phyloP scores from a whole-genome alignment of 2,329 filamentous ascomycete genomes.

The Teratosphaeria epicoccoides region DNA sequence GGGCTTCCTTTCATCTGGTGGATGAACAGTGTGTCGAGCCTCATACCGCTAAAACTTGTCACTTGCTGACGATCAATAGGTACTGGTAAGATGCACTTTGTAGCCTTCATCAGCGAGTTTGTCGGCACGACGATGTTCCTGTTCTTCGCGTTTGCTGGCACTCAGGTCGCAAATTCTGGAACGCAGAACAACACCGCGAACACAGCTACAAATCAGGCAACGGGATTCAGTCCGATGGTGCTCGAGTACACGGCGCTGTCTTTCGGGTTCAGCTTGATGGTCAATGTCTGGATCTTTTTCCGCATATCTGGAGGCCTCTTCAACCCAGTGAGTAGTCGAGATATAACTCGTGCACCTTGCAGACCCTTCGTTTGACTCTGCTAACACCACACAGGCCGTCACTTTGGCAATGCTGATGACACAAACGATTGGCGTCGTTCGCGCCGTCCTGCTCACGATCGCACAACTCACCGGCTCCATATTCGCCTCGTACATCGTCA shows the following conservation, averaged over 20 bases:
- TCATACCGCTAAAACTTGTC: too few relatives aligned
- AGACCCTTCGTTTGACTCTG: not conserved
- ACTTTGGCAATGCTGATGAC: constrained; percentile 22
- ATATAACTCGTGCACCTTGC: not conserved
- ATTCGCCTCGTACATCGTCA: constrained; percentile 21
- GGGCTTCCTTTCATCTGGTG: constrained; percentile 22
- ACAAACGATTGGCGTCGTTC: constrained; percentile 14
- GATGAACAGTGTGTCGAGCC: constrained; percentile 17
- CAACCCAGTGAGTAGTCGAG: constrained; percentile 16
- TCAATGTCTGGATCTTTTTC: constrained; percentile 24
- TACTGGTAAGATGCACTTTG: constrained; percentile 10
- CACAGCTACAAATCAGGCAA: constrained; percentile 18
- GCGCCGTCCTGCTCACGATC: constrained; percentile 19
- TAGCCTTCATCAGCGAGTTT: constrained; percentile 22
- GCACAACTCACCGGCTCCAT: constrained; percentile 23
- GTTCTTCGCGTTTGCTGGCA: constrained; percentile 24
- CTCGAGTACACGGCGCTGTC: constrained; percentile 20
- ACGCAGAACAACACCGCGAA: constrained; percentile 10
- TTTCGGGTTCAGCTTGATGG: constrained; percentile 24
- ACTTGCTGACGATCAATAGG: not conserved
- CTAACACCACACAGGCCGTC: constrained; percentile 11
- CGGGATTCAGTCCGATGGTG: constrained; percentile 22
- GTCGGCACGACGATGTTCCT: constrained; percentile 28
- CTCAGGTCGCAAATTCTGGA: constrained; percentile 13
- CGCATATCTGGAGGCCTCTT: constrained; percentile 22